Evolutionary conservation across 2,329 filamentous ascomycete genomes (phyloP).

Genomic region (Diaporthe australafricana): DNA sequence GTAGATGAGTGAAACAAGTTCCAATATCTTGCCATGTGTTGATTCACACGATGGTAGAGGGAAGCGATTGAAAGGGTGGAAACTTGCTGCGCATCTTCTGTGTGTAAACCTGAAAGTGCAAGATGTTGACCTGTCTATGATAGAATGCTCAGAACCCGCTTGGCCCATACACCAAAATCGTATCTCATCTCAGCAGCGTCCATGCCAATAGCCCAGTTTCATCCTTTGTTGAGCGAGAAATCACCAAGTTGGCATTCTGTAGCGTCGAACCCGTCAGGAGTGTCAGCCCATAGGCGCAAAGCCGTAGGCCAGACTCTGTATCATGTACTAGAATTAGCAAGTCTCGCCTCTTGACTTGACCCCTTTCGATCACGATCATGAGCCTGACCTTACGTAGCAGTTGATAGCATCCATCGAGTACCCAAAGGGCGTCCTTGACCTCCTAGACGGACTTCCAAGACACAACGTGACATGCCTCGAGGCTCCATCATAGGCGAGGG

Average conservation of each 20-base stretch:
- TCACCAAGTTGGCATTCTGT: not conserved
- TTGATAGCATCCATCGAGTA: not conserved
- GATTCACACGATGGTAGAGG: too few relatives aligned
- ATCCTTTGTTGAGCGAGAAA: not conserved
- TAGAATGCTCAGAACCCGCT: too few relatives aligned
- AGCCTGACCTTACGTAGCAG: not conserved
- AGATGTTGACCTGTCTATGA: too few relatives aligned
- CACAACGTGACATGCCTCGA: not conserved
- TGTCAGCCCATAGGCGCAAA: not conserved
- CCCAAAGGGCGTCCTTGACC: not conserved
- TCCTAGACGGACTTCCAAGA: not conserved
- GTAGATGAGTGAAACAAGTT: too few relatives aligned
- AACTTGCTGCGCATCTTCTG: not conserved
- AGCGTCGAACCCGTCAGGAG: not conserved
- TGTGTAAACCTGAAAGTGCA: not conserved
- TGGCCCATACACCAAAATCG: not conserved
- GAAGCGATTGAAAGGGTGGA: too few relatives aligned
- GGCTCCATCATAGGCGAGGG: not conserved
- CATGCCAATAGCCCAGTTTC: too few relatives aligned
- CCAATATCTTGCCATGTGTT: too few relatives aligned
- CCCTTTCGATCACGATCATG: not conserved
- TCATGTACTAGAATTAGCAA: not conserved
- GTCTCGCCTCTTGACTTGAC: not conserved
- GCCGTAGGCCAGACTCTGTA: not conserved
- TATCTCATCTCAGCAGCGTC: not conserved